Evolutionary conservation across 2,329 filamentous ascomycete species (phyloP).

Genomic region (Hypoxylon sp.): DNA sequence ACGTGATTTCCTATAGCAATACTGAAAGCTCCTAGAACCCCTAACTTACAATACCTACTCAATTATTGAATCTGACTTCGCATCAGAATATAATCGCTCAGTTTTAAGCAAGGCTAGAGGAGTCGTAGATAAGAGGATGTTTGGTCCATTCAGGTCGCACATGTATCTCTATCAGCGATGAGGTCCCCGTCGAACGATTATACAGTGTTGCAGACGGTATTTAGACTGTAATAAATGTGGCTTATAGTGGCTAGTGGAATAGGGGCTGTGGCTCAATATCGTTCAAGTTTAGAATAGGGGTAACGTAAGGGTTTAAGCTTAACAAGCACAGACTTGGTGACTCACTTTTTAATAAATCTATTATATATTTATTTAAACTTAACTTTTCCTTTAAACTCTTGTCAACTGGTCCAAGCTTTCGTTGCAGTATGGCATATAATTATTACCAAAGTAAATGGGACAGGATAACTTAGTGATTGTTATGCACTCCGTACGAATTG

Average conservation of each 20-base stretch:
- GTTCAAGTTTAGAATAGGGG: neutral
- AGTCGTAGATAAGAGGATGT: constrained; percentile 36
- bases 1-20: neutral
- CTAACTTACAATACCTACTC: neutral
- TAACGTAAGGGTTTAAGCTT: neutral
- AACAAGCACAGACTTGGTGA: neutral
- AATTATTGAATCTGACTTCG: neutral
- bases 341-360: too few species aligned
- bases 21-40: neutral
- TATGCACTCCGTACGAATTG: too few species aligned
- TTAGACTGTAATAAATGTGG: constrained; percentile 15
- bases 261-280: constrained; percentile 6
- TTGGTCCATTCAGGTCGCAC: constrained; percentile 19
- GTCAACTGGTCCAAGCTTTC: too few species aligned
- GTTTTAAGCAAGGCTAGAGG: neutral
- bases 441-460: too few species aligned
- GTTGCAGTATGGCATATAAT: too few species aligned
- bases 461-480: too few species aligned
- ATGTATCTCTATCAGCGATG: constrained; percentile 5
- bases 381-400: too few species aligned
- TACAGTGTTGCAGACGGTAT: constrained; percentile 13
- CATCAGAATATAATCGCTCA: constrained; percentile 28
- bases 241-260: constrained; percentile 27
- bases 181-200: constrained; percentile 12
- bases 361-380: too few species aligned